phyloP scores from a whole-genome alignment of 1,284 basidiomycete species.

The Apiotrichum montevideense region DNA sequence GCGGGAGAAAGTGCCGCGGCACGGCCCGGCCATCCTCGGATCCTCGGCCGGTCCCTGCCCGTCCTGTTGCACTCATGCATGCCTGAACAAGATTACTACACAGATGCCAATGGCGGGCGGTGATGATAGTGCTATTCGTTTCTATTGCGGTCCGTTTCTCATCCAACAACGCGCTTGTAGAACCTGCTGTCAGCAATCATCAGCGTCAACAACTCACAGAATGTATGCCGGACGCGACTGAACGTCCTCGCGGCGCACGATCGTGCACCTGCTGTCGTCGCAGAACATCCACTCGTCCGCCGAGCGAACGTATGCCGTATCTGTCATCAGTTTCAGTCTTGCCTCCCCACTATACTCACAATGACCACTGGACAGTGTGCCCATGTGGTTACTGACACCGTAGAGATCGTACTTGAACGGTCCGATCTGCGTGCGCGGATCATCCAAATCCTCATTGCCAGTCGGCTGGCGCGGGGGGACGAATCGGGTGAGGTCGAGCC shows the following conservation, averaged over 20 bases:
- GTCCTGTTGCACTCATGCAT: no score
- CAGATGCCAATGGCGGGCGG: no score
- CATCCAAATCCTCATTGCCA: constrained; percentile 53
- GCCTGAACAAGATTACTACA: no score
- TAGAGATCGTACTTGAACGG: constrained; percentile 85
- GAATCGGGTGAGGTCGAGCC: constrained; percentile 82
- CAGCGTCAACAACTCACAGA: constrained; percentile 51
- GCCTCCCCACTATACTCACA: constrained; percentile 56
- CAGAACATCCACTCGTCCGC: constrained; percentile 80
- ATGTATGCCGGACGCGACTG: constrained; percentile 85
- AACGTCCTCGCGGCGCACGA: constrained; percentile 68
- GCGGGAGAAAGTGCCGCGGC: no score
- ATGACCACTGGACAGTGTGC: constrained; percentile 82
- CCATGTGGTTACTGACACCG: constrained; percentile 86
- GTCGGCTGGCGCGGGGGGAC: constrained; percentile 75
- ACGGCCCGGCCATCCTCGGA: no score
- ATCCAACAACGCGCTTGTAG: constrained; percentile 36
- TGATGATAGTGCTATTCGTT: no score
- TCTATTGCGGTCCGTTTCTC: background rate
- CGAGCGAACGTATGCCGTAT: constrained; percentile 72
- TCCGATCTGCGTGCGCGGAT: constrained; percentile 71
- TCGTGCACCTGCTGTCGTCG: constrained; percentile 72
- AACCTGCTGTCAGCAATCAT: constrained; percentile 24
- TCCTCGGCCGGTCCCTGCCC: no score
- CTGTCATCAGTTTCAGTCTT: constrained; percentile 47